Conservation (phyloP, 2,329 filamentous ascomycete genomes). For the Anthostomella pinea region DNA sequence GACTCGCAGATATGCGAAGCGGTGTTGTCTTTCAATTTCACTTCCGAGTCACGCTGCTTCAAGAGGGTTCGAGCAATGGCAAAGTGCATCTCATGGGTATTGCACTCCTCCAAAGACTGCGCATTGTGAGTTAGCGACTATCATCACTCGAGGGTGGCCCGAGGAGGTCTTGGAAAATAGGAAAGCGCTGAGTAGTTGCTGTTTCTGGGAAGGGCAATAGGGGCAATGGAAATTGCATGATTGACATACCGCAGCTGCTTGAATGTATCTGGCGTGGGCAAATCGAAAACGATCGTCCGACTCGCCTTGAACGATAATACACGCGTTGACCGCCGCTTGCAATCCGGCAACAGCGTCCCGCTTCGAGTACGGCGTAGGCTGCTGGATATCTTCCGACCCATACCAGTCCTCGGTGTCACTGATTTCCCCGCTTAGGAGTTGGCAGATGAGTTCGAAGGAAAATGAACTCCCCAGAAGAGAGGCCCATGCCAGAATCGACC, state of each 20-base stretch:
- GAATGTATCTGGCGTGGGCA: constrained; percentile 81
- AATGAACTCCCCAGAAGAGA: constrained; percentile 79
- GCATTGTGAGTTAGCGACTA: background rate
- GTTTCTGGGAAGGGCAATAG: background rate
- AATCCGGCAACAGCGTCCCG: constrained; percentile 72
- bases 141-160: background rate
- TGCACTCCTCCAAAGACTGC: constrained; percentile 62
- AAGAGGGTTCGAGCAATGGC: constrained; percentile 79
- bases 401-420: constrained; percentile 52
- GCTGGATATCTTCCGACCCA: constrained; percentile 26
- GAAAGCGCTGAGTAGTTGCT: background rate
- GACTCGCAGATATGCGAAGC: constrained; percentile 80
- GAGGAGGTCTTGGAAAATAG: background rate
- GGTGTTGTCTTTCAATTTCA: constrained; percentile 65
- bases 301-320: constrained; percentile 77
- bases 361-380: constrained; percentile 55
- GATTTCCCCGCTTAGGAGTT: constrained; percentile 73
- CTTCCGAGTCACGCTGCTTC: constrained; percentile 63
- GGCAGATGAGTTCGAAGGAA: constrained; percentile 77
- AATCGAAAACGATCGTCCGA: constrained; percentile 86
- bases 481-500: constrained; percentile 81
- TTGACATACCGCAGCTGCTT: constrained; percentile 56
- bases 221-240: background rate
- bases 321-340: constrained; percentile 77
- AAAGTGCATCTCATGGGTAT: constrained; percentile 81